Conservation (phyloP, 192 early-diverging fungal genomes). For the Spizellomyces sp. region DNA sequence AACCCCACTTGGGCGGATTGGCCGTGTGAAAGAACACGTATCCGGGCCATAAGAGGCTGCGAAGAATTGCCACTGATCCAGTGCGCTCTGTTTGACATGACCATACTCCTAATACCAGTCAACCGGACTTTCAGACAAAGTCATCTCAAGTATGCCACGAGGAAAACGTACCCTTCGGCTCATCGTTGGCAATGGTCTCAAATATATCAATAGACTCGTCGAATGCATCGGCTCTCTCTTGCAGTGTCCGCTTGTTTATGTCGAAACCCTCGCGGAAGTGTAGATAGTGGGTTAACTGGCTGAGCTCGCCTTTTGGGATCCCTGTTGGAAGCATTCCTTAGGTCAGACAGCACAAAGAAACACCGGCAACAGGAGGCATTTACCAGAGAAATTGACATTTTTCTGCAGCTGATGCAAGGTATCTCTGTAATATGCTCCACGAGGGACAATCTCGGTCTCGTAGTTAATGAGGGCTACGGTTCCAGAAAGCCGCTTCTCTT, state of each 20-base stretch:
- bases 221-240: constrained; percentile 48
- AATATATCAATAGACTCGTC: constrained; percentile 61
- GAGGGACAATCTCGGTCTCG: constrained; percentile 55
- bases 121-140: neutral
- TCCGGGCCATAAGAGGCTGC: constrained; percentile 61
- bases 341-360: neutral
- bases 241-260: constrained; percentile 45
- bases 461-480: constrained; percentile 52
- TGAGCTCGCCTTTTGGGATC: constrained; percentile 39
- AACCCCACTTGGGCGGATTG: constrained; percentile 44
- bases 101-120: constrained; percentile 47
- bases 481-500: constrained; percentile 52
- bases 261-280: constrained; percentile 62
- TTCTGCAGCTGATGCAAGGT: constrained; percentile 34
- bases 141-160: neutral
- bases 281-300: constrained; percentile 48
- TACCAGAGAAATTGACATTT: constrained; percentile 52
- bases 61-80: constrained; percentile 46
- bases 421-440: constrained; percentile 56
- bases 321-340: constrained; percentile 26
- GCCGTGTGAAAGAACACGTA: constrained; percentile 56
- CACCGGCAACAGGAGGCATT: neutral
- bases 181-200: constrained; percentile 49
- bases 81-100: constrained; percentile 47
- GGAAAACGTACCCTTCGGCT: constrained; percentile 46